Percentiles rank a stretch among this genome's conserved stretches.
Conservation (phyloP, 2,329 filamentous ascomycete genomes). For the Stromatinia cepivora region DNA sequence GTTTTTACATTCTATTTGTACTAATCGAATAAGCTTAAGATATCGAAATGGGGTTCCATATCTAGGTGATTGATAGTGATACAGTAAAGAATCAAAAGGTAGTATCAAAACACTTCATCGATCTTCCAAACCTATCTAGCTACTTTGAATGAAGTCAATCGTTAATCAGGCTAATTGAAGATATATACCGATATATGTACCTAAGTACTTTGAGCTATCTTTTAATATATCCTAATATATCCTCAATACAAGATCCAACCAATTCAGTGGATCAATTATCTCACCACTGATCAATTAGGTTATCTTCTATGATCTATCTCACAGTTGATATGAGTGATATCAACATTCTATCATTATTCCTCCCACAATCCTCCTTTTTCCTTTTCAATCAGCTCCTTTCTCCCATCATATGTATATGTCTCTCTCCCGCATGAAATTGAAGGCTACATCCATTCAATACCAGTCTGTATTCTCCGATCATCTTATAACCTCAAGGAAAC, state of each 20-base stretch:
- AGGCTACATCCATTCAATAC: slow-evolving; percentile 21
- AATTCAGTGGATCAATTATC: not conserved
- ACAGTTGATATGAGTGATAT: not conserved
- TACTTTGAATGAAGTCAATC: not conserved
- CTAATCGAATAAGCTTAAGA: not conserved
- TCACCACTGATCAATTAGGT: too few species aligned
- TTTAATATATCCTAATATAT: not conserved
- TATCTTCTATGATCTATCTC: not conserved
- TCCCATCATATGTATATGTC: not conserved
- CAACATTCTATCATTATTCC: not conserved
- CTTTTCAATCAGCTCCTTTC: not conserved
- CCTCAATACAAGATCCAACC: not conserved
- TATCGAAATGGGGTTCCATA: not conserved
- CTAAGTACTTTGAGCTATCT: not conserved
- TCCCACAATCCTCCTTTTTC: not conserved
- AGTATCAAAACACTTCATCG: not conserved
- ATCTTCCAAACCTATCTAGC: too few species aligned
- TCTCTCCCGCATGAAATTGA: slow-evolving; percentile 2
- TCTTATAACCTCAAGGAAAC: slow-evolving; percentile 1
- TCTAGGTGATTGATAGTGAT: not conserved
- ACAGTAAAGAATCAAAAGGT: not conserved
- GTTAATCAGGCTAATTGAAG: not conserved
- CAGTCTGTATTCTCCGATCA: slow-evolving; percentile 12
- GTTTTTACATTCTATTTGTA: too few species aligned
- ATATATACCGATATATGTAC: not conserved